Percentiles rank a stretch among this genome's conserved stretches.
Conservation (phyloP, 148 eudicot species). For the Limonium bicolor region DNA sequence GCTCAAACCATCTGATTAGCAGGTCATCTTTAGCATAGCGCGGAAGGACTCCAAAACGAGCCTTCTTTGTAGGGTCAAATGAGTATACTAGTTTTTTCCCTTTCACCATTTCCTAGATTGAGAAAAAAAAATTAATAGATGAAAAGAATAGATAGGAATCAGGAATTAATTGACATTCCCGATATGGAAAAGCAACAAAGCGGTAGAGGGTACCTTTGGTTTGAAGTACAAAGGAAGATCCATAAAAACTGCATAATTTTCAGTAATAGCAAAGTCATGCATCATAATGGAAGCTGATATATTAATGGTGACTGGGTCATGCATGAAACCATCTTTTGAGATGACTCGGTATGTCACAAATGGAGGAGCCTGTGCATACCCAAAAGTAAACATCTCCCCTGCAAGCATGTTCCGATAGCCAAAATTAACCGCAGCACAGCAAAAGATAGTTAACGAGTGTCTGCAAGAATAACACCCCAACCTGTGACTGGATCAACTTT, state of each 20-base stretch:
- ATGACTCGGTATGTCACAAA: slow-evolving; percentile 84
- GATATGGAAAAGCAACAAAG: not conserved
- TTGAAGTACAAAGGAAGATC: slow-evolving; percentile 85
- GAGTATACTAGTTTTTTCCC: slow-evolving; percentile 48
- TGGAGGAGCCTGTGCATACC: slow-evolving; percentile 65
- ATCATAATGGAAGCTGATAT: slow-evolving; percentile 74
- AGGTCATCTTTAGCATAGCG: slow-evolving; percentile 85
- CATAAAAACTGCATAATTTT: slow-evolving; percentile 86
- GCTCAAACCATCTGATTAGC: slow-evolving; percentile 90
- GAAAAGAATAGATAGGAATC: too few species aligned
- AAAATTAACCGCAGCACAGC: too few species aligned
- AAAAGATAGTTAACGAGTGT: too few species aligned
- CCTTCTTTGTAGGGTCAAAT: slow-evolving; percentile 64
- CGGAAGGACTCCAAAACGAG: slow-evolving; percentile 90
- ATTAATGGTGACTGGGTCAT: slow-evolving; percentile 95
- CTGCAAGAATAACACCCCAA: slow-evolving; percentile 13
- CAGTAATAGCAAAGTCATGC: slow-evolving; percentile 98
- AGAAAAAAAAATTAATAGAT: slow-evolving; percentile 5
- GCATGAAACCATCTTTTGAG: slow-evolving; percentile 81
- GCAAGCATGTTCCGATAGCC: slow-evolving; percentile 14
- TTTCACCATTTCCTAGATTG: slow-evolving; percentile 87
- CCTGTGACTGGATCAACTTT: slow-evolving; percentile 94
- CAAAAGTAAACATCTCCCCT: slow-evolving; percentile 98
- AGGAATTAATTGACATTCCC: too few species aligned
- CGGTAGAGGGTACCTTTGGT: slow-evolving; percentile 93